phyloP scores from a whole-genome alignment of 257 asterid species.

The Rehmannia glutinosa region DNA sequence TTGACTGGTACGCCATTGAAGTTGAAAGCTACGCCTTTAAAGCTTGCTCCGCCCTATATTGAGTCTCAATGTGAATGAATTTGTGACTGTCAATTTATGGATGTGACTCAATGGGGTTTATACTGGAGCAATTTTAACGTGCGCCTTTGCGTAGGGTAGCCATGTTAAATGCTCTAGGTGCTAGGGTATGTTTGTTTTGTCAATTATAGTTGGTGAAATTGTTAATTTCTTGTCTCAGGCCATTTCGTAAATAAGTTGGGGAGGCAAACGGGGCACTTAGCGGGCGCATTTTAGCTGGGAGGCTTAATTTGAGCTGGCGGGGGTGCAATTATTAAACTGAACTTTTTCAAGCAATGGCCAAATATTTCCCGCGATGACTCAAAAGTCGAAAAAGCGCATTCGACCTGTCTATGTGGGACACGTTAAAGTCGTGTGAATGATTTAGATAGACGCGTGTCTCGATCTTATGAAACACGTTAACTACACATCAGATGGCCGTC shows the following conservation, averaged over 20 bases:
- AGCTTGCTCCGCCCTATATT: not conserved
- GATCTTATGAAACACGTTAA: too few relatives aligned
- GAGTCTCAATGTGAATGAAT: not conserved
- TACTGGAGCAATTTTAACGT: not conserved
- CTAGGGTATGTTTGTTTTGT: slow-evolving; percentile 2
- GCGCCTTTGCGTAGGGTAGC: not conserved
- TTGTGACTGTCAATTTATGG: not conserved
- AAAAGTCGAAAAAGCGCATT: slow-evolving; percentile 14
- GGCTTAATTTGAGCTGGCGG: slow-evolving; percentile 21
- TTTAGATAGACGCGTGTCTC: too few relatives aligned
- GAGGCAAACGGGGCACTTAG: too few relatives aligned
- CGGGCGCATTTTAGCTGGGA: slow-evolving; percentile 6
- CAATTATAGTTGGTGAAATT: too few relatives aligned
- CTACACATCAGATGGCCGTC: too few relatives aligned
- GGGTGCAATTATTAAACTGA: slow-evolving; percentile 8
- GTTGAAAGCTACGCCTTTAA: not conserved
- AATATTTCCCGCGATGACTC: slow-evolving; percentile 36
- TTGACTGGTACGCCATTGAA: slow-evolving; percentile 31
- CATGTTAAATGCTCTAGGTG: not conserved
- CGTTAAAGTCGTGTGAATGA: too few relatives aligned
- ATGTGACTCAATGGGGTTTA: not conserved
- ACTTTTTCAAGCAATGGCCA: too few relatives aligned
- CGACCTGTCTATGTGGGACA: slow-evolving; percentile 10
- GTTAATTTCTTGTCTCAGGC: too few relatives aligned
- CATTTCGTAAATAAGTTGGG: too few relatives aligned